These are phyloP conservation scores for Penicillium sp. DNA, from an alignment of 2,329 filamentous ascomycete genomes.

Conservation along the genomic window DNA sequence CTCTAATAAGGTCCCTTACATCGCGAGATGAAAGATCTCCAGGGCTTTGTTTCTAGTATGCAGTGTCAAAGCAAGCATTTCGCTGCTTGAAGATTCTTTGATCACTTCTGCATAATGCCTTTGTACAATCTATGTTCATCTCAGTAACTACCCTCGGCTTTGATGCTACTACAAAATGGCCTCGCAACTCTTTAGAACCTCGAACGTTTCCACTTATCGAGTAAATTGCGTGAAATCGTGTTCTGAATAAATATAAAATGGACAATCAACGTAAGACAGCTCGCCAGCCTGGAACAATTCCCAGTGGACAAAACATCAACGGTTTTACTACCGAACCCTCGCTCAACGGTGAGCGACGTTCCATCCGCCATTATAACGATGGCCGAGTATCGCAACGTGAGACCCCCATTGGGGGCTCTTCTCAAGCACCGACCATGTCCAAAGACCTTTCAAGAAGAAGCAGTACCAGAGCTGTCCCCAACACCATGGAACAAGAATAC, in stretches of 20 bases:
- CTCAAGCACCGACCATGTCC: neutral
- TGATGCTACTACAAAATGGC: too few species aligned
- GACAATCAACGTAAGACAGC: neutral
- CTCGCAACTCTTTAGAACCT: too few species aligned
- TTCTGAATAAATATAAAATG: neutral
- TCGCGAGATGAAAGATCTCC: too few species aligned
- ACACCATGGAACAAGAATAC: neutral
- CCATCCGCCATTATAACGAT: neutral
- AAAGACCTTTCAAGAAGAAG: neutral
- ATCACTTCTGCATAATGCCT: too few species aligned
- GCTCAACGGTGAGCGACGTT: neutral
- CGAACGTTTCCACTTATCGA: too few species aligned
- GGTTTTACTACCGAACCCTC: neutral
- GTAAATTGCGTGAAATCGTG: too few species aligned
- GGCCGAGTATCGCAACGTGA: conserved; percentile 1
- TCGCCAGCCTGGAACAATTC: neutral
- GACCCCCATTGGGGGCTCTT: neutral
- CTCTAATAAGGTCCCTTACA: too few species aligned
- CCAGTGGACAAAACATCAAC: neutral
- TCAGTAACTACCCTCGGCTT: too few species aligned
- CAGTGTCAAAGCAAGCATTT: too few species aligned
- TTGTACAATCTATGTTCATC: too few species aligned
- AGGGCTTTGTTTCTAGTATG: too few species aligned
- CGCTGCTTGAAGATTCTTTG: too few species aligned
- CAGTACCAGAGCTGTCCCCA: neutral